Base-by-base conservation (phyloP, 2,329 filamentous ascomycete species). In the Cephalotrichum gorgonifer region DNA sequence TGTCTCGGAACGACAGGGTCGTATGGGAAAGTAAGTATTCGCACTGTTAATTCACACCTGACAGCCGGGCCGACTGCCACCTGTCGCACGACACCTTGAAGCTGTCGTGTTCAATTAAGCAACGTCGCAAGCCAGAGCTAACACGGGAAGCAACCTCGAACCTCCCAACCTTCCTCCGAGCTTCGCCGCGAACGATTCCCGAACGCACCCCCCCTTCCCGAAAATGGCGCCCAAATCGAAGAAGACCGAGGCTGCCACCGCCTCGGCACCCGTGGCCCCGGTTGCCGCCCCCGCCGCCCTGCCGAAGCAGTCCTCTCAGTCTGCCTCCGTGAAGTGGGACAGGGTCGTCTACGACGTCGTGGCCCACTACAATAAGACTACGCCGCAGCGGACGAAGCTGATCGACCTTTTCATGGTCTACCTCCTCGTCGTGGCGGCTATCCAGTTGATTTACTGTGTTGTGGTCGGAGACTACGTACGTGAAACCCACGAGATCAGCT, bases 361-460 rank as follows among this genome's bases (percentile, higher is more conserved):
- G 77, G 72, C 81, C 58, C 81, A 88, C 67, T 98, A 98, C 68
- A 65, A 83, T 49, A 72, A 84, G 56, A 76, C 81, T 57, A 98
- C 93, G 42, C 83, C 91, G 43, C 90, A 95, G 75, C 82, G 91
- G 54, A 91, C 85, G 44, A 93, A 95, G 77, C 78, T 98, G 53
- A 78, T 97, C 54, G 93, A 98, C 66, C 78, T 79, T 31, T 98
- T 98, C 66, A 83, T 98, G 79, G 79, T 69, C 3, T 98, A 96
- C 65, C 72, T 98, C 51, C 81, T 93, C 22, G 74, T 83, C 1
- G 87, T 95, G 4, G 93, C 89, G 46, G 88, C 73, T n/a, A 65
- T 97, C 59, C 93, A 98, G 69, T 97, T 98, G 66, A 65, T 86
- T 52, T 98, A 98, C 70, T 96, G 91, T 64, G 74, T 96, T 50